These are phyloP conservation scores for Heritiera fomes DNA, from an alignment of 345 rosid genomes.

Conservation along the genomic window DNA sequence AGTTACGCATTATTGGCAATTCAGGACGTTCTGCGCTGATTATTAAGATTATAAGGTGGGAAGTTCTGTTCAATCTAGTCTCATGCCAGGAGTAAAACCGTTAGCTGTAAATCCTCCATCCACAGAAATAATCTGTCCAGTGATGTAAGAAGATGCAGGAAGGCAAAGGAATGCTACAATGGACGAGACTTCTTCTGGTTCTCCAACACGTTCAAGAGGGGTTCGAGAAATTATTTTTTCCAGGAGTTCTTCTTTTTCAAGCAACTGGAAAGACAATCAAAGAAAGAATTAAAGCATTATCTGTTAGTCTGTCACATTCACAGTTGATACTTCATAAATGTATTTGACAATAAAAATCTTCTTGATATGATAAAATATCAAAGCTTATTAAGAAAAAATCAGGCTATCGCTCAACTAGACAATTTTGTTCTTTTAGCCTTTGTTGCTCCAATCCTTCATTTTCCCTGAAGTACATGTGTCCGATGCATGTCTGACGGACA, in stretches of 20 bases:
- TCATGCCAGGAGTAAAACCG: constrained; percentile 39
- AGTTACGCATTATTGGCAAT: background rate
- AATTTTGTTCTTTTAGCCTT: too few relatives aligned
- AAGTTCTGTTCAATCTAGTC: constrained; percentile 2
- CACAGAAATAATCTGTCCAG: constrained; percentile 64
- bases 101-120: constrained; percentile 66
- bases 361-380: too few relatives aligned
- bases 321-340: background rate
- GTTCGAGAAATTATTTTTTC: constrained; percentile 58
- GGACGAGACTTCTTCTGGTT: constrained; percentile 78
- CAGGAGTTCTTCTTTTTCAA: constrained; percentile 45
- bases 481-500: too few relatives aligned
- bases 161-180: constrained; percentile 67
- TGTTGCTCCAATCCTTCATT: too few relatives aligned
- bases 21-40: too few relatives aligned
- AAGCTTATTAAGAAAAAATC: too few relatives aligned
- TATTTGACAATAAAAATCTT: background rate
- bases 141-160: constrained; percentile 78
- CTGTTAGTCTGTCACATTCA: background rate
- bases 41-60: too few relatives aligned
- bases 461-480: too few relatives aligned
- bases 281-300: background rate
- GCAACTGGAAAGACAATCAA: constrained; percentile 43
- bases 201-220: constrained; percentile 74
- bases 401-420: background rate